Percentiles rank a stretch among this genome's conserved stretches.
phyloP scores from a whole-genome alignment of 495 filamentous ascomycete species.

The Xylaria cubensis region DNA sequence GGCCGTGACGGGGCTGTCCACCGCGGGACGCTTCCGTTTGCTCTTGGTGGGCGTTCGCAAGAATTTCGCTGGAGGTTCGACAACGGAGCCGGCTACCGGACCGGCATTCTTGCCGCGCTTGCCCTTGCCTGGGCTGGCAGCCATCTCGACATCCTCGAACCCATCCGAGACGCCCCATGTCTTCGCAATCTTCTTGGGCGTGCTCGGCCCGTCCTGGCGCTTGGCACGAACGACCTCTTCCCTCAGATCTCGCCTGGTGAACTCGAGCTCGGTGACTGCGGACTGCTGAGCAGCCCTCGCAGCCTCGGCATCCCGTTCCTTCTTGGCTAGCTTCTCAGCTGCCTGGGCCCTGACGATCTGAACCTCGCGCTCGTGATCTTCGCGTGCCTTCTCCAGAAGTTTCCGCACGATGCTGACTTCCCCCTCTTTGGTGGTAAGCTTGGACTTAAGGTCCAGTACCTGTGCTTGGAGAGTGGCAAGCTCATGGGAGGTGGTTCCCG shows the following conservation, averaged over 20 bases:
- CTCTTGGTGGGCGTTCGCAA: slow-evolving; percentile 55
- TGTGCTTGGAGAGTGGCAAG: slow-evolving; percentile 37
- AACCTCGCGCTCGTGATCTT: slow-evolving; percentile 55
- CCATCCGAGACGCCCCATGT: slow-evolving; percentile 56
- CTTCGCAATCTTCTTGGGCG: slow-evolving; percentile 56
- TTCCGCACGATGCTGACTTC: slow-evolving; percentile 62
- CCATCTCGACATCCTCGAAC: slow-evolving; percentile 60
- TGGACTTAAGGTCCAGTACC: slow-evolving; percentile 48
- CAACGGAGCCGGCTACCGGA: slow-evolving; percentile 44
- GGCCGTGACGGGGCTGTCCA: slow-evolving; percentile 57
- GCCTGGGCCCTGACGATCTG: slow-evolving; percentile 50
- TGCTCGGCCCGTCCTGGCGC: slow-evolving; percentile 44
- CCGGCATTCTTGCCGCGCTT: slow-evolving; percentile 43
- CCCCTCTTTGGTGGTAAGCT: slow-evolving; percentile 54
- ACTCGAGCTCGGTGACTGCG: slow-evolving; percentile 58
- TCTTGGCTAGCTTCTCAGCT: slow-evolving; percentile 53
- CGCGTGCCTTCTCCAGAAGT: slow-evolving; percentile 51
- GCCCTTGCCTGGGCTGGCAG: slow-evolving; percentile 51
- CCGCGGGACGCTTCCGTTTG: slow-evolving; percentile 57
- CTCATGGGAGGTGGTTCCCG: slow-evolving; percentile 32
- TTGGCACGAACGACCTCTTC: slow-evolving; percentile 54
- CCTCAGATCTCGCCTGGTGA: slow-evolving; percentile 57
- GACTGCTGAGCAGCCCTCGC: slow-evolving; percentile 53
- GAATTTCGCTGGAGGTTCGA: slow-evolving; percentile 38
- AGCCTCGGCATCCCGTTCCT: slow-evolving; percentile 53